Percentiles rank a stretch among this genome's conserved stretches.
phyloP scores from a whole-genome alignment of 768 basidiomycete genomes.

The Dioszegia hungarica region DNA sequence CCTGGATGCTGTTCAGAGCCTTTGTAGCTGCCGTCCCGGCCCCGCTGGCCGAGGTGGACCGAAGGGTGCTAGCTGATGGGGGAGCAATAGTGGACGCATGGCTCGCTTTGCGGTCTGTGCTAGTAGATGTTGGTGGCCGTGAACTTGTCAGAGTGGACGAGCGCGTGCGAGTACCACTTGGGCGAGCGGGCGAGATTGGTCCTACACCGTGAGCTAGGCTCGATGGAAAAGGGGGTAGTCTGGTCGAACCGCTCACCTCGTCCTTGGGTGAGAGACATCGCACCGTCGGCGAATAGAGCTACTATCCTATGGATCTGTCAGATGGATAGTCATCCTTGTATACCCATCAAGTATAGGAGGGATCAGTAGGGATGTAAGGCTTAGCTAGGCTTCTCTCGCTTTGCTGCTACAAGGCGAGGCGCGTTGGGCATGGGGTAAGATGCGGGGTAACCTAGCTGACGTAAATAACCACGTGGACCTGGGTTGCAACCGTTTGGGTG shows the following conservation, averaged over 20 bases:
- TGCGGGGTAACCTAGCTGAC: no score
- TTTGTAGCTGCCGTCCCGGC: background rate
- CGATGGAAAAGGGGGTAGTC: no score
- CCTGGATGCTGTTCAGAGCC: background rate
- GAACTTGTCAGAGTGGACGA: slow-evolving; percentile 1
- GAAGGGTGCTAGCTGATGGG: background rate
- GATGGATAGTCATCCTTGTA: no score
- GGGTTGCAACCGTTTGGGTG: no score
- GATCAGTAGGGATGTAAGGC: no score
- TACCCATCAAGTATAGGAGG: no score
- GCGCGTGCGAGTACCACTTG: background rate
- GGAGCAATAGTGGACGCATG: background rate
- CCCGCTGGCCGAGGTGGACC: background rate
- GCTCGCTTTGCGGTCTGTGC: background rate
- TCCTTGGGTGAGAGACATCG: background rate
- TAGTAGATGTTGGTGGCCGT: background rate
- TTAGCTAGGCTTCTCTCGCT: no score
- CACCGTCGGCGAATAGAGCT: no score
- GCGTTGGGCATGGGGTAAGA: no score
- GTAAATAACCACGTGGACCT: no score
- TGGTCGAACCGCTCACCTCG: background rate
- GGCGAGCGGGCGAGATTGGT: background rate
- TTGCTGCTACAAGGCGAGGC: no score
- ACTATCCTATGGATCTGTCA: background rate
- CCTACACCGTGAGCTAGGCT: no score